These are phyloP conservation scores for Arabidopsis thaliana DNA, from an alignment of 345 rosid species.

Conservation along the genomic window DNA sequence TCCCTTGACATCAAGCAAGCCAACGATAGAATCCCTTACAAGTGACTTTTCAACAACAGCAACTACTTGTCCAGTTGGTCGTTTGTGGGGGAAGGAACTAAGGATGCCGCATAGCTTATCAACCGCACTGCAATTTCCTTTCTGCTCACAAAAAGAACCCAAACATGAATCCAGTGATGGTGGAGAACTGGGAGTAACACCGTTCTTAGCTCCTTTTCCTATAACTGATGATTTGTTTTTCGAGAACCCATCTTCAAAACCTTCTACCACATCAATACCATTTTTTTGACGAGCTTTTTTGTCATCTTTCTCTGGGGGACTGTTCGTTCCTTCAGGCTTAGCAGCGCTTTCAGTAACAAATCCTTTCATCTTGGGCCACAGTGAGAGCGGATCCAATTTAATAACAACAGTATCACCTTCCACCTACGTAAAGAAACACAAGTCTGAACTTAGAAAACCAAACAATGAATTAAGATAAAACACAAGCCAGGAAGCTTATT, in stretches of 20 bases:
- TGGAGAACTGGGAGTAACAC: slow-evolving; percentile 16
- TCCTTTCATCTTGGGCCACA: slow-evolving; percentile 90
- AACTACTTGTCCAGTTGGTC: slow-evolving; percentile 87
- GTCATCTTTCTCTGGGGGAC: slow-evolving; percentile 43
- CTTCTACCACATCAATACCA: slow-evolving; percentile 34
- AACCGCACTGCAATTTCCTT: slow-evolving; percentile 51
- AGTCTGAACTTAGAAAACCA: slow-evolving; percentile 12
- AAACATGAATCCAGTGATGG: slow-evolving; percentile 20
- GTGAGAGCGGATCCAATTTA: slow-evolving; percentile 64
- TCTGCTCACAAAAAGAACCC: slow-evolving; percentile 41
- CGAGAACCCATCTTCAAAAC: slow-evolving; percentile 22
- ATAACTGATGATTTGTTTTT: slow-evolving; percentile 22
- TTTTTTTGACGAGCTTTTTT: slow-evolving; percentile 32
- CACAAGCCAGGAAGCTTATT: neutral
- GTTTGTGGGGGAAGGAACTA: slow-evolving; percentile 60
- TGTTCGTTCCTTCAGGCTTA: slow-evolving; percentile 44
- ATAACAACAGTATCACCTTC: slow-evolving; percentile 81
- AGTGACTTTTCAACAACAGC: slow-evolving; percentile 68
- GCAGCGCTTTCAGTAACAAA: slow-evolving; percentile 49
- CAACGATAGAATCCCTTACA: slow-evolving; percentile 69
- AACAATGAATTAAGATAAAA: neutral
- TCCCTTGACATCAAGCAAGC: slow-evolving; percentile 72
- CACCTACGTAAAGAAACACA: slow-evolving; percentile 54
- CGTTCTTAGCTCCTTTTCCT: slow-evolving; percentile 34
- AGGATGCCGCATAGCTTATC: slow-evolving; percentile 61